These are phyloP conservation scores for Lobosporangium transversale DNA, from an alignment of 192 early-diverging fungal species.

Conservation along the genomic window DNA sequence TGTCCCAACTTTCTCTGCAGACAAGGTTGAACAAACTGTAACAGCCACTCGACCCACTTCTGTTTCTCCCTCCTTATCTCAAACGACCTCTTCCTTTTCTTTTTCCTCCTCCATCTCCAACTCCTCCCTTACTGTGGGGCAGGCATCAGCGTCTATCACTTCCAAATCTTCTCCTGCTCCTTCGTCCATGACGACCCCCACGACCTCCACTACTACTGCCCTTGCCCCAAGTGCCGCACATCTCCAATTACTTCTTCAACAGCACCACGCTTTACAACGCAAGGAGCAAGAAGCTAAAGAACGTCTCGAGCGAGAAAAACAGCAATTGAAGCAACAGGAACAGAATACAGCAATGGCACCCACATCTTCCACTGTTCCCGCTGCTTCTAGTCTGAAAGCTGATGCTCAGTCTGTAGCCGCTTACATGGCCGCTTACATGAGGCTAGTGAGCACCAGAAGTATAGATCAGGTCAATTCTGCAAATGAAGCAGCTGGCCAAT, in stretches of 20 bases:
- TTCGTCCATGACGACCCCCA: slow-evolving; percentile 1
- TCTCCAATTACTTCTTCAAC: slow-evolving; percentile 45
- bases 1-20: no score
- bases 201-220: neutral
- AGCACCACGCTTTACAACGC: slow-evolving; percentile 42
- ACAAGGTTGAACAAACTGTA: no score
- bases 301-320: slow-evolving; percentile 14
- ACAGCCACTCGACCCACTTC: neutral
- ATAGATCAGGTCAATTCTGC: slow-evolving; percentile 14
- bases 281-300: slow-evolving; percentile 33
- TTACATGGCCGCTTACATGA: slow-evolving; percentile 44
- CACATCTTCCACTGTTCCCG: neutral
- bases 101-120: neutral
- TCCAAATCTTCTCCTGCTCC: slow-evolving; percentile 5
- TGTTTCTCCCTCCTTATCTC: slow-evolving; percentile 3
- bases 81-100: slow-evolving; percentile 1
- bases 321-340: slow-evolving; percentile 6
- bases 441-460: slow-evolving; percentile 5
- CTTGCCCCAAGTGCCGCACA: slow-evolving; percentile 10
- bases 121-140: neutral
- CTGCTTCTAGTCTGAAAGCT: slow-evolving; percentile 14
- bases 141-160: neutral
- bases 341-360: slow-evolving; percentile 1
- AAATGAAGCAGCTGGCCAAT: neutral
- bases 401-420: slow-evolving; percentile 50